A percentile compares a stretch with the other conserved stretches of the same genome.
phyloP scores from a whole-genome alignment of 768 basidiomycete species.

The Lyophyllum shimeji region DNA sequence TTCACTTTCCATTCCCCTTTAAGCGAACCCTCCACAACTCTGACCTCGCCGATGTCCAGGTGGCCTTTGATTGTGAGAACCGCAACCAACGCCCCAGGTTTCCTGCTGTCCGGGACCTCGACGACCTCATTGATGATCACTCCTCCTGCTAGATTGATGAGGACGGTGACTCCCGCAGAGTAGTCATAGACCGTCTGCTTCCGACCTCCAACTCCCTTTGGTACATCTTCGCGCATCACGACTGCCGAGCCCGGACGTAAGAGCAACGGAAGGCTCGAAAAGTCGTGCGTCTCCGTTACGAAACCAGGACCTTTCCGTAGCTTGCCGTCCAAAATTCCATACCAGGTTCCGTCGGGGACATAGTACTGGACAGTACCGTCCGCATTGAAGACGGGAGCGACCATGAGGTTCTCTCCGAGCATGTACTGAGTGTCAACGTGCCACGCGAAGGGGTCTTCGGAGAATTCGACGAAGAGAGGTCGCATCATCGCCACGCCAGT shows the following conservation, averaged over 20 bases:
- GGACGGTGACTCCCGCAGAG: constrained; percentile 17
- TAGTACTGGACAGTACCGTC: constrained; percentile 28
- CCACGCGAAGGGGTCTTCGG: constrained; percentile 29
- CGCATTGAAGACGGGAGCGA: constrained; percentile 30
- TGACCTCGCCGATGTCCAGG: constrained; percentile 2
- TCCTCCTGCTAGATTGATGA: constrained; percentile 13
- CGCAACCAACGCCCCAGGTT: constrained; percentile 16
- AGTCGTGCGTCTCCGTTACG: constrained; percentile 26
- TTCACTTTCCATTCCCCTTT: constrained; percentile 18
- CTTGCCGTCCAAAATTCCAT: constrained; percentile 27
- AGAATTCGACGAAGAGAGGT: constrained; percentile 33
- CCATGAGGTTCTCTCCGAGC: constrained; percentile 28
- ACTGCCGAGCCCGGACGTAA: constrained; percentile 28
- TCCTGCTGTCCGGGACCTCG: constrained; percentile 15
- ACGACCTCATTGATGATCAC: constrained; percentile 15
- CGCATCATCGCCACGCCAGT: constrained; percentile 34
- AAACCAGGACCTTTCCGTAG: constrained; percentile 27
- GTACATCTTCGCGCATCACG: constrained; percentile 18
- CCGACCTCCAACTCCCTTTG: constrained; percentile 6
- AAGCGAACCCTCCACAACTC: constrained; percentile 14
- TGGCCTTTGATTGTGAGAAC: constrained; percentile 14
- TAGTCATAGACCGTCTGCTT: constrained; percentile 22
- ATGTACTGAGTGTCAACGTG: constrained; percentile 33
- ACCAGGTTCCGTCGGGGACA: constrained; percentile 31
- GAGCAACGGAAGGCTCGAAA: constrained; percentile 27